A percentile compares a stretch with the other conserved stretches of the same genome.
These are phyloP conservation scores for Teunomyces aglyptinius DNA, from an alignment of 805 yeast genomes.

Conservation along the genomic window DNA sequence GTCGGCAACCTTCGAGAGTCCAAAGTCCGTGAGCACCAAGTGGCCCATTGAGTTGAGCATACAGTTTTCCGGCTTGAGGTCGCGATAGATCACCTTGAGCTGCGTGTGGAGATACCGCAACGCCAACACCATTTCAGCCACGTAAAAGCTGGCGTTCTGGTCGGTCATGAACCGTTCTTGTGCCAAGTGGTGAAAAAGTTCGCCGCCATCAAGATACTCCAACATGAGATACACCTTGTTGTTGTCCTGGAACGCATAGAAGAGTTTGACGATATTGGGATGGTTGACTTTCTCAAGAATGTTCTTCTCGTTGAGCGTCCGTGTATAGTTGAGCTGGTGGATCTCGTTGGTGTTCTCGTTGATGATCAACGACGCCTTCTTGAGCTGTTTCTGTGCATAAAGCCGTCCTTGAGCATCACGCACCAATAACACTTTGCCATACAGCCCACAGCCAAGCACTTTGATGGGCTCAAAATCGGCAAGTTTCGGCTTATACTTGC, in stretches of 20 bases:
- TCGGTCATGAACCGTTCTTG: constrained; percentile 24
- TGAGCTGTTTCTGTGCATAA: constrained; percentile 45
- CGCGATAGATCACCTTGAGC: constrained; percentile 42
- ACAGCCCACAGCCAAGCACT: constrained; percentile 44
- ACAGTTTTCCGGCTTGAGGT: constrained; percentile 46
- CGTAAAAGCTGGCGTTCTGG: constrained; percentile 39
- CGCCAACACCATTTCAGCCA: constrained; percentile 43
- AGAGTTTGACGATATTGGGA: constrained; percentile 44
- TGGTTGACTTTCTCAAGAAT: constrained; percentile 42
- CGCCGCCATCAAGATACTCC: constrained; percentile 47
- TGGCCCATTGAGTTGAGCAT: constrained; percentile 41
- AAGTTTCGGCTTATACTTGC: constrained; percentile 26
- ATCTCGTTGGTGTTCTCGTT: constrained; percentile 31
- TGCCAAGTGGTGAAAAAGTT: constrained; percentile 42
- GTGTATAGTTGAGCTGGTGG: constrained; percentile 30
- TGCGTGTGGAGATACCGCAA: constrained; percentile 36
- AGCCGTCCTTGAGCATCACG: constrained; percentile 39
- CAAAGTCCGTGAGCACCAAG: constrained; percentile 45
- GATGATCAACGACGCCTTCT: constrained; percentile 35
- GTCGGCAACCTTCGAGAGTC: constrained; percentile 37
- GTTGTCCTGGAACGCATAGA: constrained; percentile 45
- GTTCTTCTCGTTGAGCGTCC: constrained; percentile 42
- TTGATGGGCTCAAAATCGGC: constrained; percentile 42
- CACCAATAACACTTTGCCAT: constrained; percentile 43
- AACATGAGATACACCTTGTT: constrained; percentile 43